A percentile compares a stretch with the other conserved stretches of the same genome.
Conservation (phyloP, 106 monocot species). For the Apostasia shenzhenica region DNA sequence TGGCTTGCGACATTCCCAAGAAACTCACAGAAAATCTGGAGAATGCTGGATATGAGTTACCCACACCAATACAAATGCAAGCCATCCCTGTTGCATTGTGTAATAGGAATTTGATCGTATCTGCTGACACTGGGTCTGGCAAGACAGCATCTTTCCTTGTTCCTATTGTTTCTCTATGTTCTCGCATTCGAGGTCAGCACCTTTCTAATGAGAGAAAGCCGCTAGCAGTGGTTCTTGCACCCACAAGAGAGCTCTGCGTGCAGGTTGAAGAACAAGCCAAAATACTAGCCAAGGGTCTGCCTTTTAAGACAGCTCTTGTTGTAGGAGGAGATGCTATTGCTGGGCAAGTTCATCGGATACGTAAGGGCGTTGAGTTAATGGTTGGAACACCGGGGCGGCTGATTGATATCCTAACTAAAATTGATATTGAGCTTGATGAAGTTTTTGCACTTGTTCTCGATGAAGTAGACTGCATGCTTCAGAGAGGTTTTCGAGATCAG, state of each 20-base stretch:
- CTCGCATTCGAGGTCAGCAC: constrained; percentile 9
- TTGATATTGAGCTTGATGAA: constrained; percentile 51
- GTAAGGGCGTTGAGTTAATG: constrained; percentile 65
- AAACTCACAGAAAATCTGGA: constrained; percentile 72
- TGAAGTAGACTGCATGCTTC: constrained; percentile 86
- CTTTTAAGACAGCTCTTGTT: constrained; percentile 87
- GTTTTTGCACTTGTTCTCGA: constrained; percentile 63
- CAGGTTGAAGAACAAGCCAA: constrained; percentile 88
- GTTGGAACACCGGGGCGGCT: constrained; percentile 78
- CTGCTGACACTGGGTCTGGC: constrained; percentile 77
- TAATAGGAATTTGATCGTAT: constrained; percentile 58
- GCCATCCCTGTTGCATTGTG: constrained; percentile 57
- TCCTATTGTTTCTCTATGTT: constrained; percentile 53
- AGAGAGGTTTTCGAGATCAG: constrained; percentile 72
- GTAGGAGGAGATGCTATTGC: constrained; percentile 72
- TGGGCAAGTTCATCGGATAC: constrained; percentile 56
- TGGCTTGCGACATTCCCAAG: constrained; percentile 50
- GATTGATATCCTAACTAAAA: constrained; percentile 69
- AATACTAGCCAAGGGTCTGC: constrained; percentile 62
- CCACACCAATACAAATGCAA: constrained; percentile 87
- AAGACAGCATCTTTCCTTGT: constrained; percentile 83
- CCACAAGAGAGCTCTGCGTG: constrained; percentile 78
- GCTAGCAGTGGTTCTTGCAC: constrained; percentile 71
- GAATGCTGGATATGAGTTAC: constrained; percentile 54
- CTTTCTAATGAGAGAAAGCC: constrained; percentile 23